Evolutionary conservation across 1,139 yeast species (phyloP).

Genomic region (Hansenula lynferdii): DNA sequence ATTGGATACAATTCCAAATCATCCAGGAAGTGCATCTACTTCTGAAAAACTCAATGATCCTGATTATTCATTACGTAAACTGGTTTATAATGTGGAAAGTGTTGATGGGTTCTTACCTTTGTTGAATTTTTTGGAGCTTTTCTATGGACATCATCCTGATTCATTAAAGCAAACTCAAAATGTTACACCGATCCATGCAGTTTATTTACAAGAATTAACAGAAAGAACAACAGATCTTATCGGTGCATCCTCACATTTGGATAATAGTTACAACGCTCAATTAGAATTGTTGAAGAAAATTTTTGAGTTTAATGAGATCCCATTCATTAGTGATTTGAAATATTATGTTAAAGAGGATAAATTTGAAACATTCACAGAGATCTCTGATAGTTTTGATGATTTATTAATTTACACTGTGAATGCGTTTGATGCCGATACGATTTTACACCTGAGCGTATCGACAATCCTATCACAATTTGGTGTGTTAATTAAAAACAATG

Average conservation of each 20-base stretch:
- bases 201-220: slow-evolving; percentile 54
- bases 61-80: slow-evolving; percentile 21
- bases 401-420: slow-evolving; percentile 14
- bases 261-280: slow-evolving; percentile 29
- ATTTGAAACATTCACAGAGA: slow-evolving; percentile 16
- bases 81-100: slow-evolving; percentile 23
- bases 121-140: slow-evolving; percentile 30
- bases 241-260: slow-evolving; percentile 49
- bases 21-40: slow-evolving; percentile 9
- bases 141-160: slow-evolving; percentile 19
- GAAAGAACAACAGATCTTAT: slow-evolving; percentile 66
- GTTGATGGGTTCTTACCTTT: slow-evolving; percentile 20
- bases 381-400: slow-evolving; percentile 12
- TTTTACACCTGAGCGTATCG: slow-evolving; percentile 1
- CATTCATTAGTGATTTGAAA: slow-evolving; percentile 18
- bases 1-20: slow-evolving; percentile 14
- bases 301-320: slow-evolving; percentile 20
- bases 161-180: slow-evolving; percentile 2
- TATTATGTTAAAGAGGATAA: slow-evolving; percentile 18
- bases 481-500: slow-evolving; percentile 6
- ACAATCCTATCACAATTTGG: slow-evolving; percentile 8
- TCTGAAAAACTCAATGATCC: slow-evolving; percentile 10
- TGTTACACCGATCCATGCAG: slow-evolving; percentile 38
- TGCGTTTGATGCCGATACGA: slow-evolving; percentile 6
- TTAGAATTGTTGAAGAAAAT: slow-evolving; percentile 17